Evolutionary conservation across 2,329 filamentous ascomycete species (phyloP).

Genomic region (Paramyrothecium sp.): DNA sequence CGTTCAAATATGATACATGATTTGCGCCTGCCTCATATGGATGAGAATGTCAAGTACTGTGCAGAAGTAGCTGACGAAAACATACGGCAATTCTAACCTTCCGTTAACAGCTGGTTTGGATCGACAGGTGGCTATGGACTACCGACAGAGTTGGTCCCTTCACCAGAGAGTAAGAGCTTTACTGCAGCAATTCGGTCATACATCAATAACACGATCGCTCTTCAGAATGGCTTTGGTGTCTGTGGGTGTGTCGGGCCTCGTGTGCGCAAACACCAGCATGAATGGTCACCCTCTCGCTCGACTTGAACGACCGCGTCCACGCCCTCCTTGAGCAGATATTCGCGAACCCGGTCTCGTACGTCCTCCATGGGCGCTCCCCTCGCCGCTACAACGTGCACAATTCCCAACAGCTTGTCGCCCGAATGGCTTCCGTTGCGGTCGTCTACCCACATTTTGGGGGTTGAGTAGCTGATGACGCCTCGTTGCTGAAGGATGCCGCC

Average conservation of each 20-base stretch:
- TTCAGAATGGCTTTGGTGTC: constrained; percentile 30
- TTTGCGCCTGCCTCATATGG: not conserved
- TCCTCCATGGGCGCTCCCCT: constrained; percentile 75
- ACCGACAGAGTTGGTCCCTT: not conserved
- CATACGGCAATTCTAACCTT: not conserved
- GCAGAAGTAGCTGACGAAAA: too few species aligned
- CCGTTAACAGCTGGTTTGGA: too few species aligned
- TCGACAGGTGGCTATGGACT: not conserved
- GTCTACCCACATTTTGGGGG: constrained; percentile 91
- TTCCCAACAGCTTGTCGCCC: constrained; percentile 65
- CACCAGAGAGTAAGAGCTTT: too few species aligned
- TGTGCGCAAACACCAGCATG: constrained; percentile 55
- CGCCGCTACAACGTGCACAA: constrained; percentile 81
- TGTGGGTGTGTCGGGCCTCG: constrained; percentile 24
- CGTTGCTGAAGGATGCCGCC: constrained; percentile 78
- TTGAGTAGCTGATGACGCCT: constrained; percentile 82
- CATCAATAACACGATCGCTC: not conserved
- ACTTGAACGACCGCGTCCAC: constrained; percentile 87
- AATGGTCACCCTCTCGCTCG: constrained; percentile 74
- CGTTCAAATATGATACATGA: not conserved
- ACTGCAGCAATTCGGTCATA: not conserved
- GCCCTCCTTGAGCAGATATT: constrained; percentile 67
- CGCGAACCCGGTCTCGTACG: constrained; percentile 72
- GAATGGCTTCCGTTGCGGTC: constrained; percentile 52
- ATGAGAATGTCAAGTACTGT: not conserved